Evolutionary conservation across 495 filamentous ascomycete species (phyloP), one percentile per base, ranked within the genome.

Genomic region (Annulohypoxylon bovei): DNA sequence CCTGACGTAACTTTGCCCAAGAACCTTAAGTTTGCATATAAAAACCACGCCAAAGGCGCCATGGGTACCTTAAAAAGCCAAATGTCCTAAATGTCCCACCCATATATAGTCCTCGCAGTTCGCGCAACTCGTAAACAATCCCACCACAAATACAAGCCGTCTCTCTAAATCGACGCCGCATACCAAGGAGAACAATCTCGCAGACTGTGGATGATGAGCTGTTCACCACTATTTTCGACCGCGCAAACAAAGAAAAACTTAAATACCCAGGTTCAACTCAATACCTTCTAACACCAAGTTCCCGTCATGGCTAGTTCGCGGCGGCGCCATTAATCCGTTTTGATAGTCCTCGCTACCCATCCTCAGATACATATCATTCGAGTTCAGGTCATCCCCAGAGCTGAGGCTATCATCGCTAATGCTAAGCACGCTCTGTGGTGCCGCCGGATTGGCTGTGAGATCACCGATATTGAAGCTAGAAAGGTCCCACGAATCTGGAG

Each of bases 341-440:
- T 71, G 65, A 37, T 78, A 79, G 55, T 81, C 80, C 35, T 80
- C 68, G 49, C 74, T 76, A 1, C 75, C 76, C 49, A 78, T 71
- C 20, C 75, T 65, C 2, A 83, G 58, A 12, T 81, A 78, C 67
- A 79, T 66, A 44, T 80, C 76, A 33, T 71, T 74, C 20, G 74
- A 65, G 18, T 72, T 67, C 39, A 84, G 30, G 27, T 88, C 82
- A 23, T 87, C 85, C 23, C 79, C 81, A 9, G 83, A 84, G 75
- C 84, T 90, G 72, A 93, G 75, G 67, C 91, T 92, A 65, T 95
- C 92, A 53, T 93, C 91, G 16, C 90, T 92, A 54, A 92, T 87
- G 77, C 90, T 93, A 35, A 91, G 79, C 25, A 91, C 89, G 61
- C 92, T 93, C 68, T 90, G 90, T 32, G 89, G 77, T 42, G 84